Conservation (phyloP, 140 eudicot genomes). For the Ambrosia hybrid region DNA sequence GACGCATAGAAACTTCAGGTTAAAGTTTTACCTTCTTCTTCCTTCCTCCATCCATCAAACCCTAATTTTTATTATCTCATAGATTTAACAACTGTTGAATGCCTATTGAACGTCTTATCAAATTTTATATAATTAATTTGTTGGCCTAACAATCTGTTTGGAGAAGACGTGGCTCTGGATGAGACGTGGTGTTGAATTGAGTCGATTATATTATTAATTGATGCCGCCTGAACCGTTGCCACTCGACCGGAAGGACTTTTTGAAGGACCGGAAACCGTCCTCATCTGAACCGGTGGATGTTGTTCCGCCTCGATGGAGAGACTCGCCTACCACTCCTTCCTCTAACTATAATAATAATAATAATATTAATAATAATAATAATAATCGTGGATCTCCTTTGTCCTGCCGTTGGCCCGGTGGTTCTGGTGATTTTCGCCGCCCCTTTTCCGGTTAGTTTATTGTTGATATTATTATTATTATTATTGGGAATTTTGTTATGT, state of each 20-base stretch:
- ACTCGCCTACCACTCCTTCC: neutral
- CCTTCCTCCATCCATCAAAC: neutral
- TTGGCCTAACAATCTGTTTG: neutral
- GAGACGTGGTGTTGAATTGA: too few relatives aligned
- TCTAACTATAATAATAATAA: neutral
- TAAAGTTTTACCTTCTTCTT: slow-evolving; percentile 11
- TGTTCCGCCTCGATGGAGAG: neutral
- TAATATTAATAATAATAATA: too few relatives aligned
- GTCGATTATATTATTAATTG: neutral
- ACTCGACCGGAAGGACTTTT: neutral
- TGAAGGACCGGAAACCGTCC: slow-evolving; percentile 1
- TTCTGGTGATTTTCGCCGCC: neutral
- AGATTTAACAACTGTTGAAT: neutral
- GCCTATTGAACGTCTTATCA: neutral
- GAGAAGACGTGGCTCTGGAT: too few relatives aligned
- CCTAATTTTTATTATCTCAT: neutral
- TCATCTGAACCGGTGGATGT: neutral
- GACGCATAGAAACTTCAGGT: slow-evolving; percentile 26
- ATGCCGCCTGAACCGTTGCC: neutral
- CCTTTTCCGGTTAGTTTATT: neutral
- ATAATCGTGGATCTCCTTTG: neutral
- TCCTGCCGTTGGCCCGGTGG: neutral
- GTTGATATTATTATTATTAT: too few relatives aligned
- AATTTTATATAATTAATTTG: too few relatives aligned
- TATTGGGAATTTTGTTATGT: neutral